These are phyloP conservation scores for Aspergillus sp. DNA, from an alignment of 2,329 filamentous ascomycete species.

Conservation along the genomic window DNA sequence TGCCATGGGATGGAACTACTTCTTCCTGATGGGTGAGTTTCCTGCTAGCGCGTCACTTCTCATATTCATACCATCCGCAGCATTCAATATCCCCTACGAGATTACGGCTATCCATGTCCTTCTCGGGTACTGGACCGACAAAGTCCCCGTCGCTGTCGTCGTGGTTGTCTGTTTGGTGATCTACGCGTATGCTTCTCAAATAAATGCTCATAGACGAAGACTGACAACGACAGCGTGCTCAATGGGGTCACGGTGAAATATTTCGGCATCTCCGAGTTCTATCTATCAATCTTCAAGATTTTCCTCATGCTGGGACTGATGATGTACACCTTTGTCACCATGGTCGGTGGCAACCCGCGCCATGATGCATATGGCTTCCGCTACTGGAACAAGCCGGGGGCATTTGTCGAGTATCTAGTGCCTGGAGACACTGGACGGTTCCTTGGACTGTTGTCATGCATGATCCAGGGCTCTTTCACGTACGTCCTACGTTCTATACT, in stretches of 20 bases:
- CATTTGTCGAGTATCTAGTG: slow-evolving; percentile 64
- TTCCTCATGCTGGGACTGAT: slow-evolving; percentile 31
- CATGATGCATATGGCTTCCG: slow-evolving; percentile 69
- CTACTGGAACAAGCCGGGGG: slow-evolving; percentile 59
- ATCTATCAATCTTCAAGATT: slow-evolving; percentile 45
- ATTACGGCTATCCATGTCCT: slow-evolving; percentile 40
- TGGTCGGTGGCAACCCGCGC: slow-evolving; percentile 74
- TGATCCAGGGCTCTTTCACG: slow-evolving; percentile 67
- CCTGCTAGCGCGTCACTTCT: background rate
- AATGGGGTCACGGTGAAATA: slow-evolving; percentile 45
- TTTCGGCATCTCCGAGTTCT: slow-evolving; percentile 50
- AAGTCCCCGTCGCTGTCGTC: slow-evolving; percentile 37
- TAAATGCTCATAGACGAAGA: background rate
- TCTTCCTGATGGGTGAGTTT: slow-evolving; percentile 21
- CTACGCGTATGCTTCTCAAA: slow-evolving; percentile 29
- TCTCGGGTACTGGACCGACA: slow-evolving; percentile 39
- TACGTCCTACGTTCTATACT: slow-evolving; percentile 5
- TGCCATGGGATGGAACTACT: slow-evolving; percentile 31
- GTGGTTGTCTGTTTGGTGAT: slow-evolving; percentile 39
- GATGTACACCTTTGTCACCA: slow-evolving; percentile 66
- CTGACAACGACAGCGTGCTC: slow-evolving; percentile 21
- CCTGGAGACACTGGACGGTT: slow-evolving; percentile 59
- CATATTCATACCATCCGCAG: slow-evolving; percentile 5
- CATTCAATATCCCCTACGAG: slow-evolving; percentile 34
- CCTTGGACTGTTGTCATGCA: slow-evolving; percentile 59